A percentile compares a stretch with the other conserved stretches of the same genome.
Evolutionary conservation across 2,329 filamentous ascomycete genomes (phyloP).

Genomic region (Scedosporium dehoogii): DNA sequence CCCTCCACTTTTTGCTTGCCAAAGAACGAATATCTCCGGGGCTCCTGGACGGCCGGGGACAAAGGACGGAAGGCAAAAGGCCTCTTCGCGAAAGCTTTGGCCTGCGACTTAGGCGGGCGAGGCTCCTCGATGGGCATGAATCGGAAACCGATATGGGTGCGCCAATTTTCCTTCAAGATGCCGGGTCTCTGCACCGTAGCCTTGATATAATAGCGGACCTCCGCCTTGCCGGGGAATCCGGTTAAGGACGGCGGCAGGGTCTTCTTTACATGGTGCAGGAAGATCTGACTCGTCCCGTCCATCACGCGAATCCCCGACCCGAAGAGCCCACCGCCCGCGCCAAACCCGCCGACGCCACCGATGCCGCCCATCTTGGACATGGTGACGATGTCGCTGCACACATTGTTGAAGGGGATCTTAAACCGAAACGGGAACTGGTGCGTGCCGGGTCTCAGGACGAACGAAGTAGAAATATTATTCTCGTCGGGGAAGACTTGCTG

Average conservation of each 20-base stretch:
- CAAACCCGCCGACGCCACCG: constrained; percentile 42
- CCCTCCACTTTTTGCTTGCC: constrained; percentile 20
- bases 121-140: constrained; percentile 92
- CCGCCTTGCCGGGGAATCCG: constrained; percentile 78
- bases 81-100: constrained; percentile 78
- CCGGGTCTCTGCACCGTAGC: constrained; percentile 86
- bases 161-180: constrained; percentile 83
- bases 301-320: constrained; percentile 47
- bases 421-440: constrained; percentile 72
- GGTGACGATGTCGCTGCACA: constrained; percentile 46
- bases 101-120: constrained; percentile 52
- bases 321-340: constrained; percentile 32
- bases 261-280: constrained; percentile 64
- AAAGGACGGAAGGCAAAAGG: constrained; percentile 47
- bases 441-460: constrained; percentile 55
- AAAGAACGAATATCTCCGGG: constrained; percentile 48
- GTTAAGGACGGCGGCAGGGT: constrained; percentile 82
- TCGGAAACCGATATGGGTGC: constrained; percentile 60
- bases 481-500: constrained; percentile 62
- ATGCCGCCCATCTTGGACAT: constrained; percentile 46
- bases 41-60: constrained; percentile 16
- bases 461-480: constrained; percentile 27
- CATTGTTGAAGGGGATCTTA: constrained; percentile 69
- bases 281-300: constrained; percentile 52
- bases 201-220: constrained; percentile 91